A percentile compares a stretch with the other conserved stretches of the same genome.
Conservation (phyloP, 2,329 filamentous ascomycete genomes). For the Apiospora phragmitis region DNA sequence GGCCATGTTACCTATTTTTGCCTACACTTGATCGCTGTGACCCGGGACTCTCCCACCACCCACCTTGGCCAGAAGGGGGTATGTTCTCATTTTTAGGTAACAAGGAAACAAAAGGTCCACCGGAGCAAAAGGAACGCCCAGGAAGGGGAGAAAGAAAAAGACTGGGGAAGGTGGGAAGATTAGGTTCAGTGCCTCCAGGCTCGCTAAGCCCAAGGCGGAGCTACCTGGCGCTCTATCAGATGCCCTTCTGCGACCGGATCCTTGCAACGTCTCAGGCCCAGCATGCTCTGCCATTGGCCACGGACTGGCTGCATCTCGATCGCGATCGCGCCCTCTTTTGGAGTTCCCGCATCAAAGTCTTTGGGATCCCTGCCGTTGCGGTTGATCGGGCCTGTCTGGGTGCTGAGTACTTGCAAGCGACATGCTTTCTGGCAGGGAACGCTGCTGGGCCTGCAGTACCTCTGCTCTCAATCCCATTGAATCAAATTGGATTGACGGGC, state of each 20-base stretch:
- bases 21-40: too few species aligned
- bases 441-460: background rate
- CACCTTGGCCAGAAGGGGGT: background rate
- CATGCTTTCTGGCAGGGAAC: constrained; percentile 7
- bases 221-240: constrained; percentile 22
- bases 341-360: constrained; percentile 26
- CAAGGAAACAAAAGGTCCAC: background rate
- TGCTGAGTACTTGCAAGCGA: constrained; percentile 16
- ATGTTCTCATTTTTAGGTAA: background rate
- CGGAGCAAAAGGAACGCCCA: constrained; percentile 2
- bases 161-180: background rate
- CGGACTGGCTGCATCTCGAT: constrained; percentile 22
- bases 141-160: background rate
- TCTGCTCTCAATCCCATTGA: background rate
- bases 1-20: background rate
- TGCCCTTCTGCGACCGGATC: constrained; percentile 15
- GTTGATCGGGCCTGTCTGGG: constrained; percentile 17
- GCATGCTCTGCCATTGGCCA: constrained; percentile 19
- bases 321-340: constrained; percentile 25
- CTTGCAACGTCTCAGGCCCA: constrained; percentile 18
- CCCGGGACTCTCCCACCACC: too few species aligned
- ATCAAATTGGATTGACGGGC: background rate
- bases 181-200: background rate
- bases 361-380: constrained; percentile 21
- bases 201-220: constrained; percentile 3